These are phyloP conservation scores for Malus hybrid DNA, from an alignment of 331 rosid genomes.

Conservation along the genomic window DNA sequence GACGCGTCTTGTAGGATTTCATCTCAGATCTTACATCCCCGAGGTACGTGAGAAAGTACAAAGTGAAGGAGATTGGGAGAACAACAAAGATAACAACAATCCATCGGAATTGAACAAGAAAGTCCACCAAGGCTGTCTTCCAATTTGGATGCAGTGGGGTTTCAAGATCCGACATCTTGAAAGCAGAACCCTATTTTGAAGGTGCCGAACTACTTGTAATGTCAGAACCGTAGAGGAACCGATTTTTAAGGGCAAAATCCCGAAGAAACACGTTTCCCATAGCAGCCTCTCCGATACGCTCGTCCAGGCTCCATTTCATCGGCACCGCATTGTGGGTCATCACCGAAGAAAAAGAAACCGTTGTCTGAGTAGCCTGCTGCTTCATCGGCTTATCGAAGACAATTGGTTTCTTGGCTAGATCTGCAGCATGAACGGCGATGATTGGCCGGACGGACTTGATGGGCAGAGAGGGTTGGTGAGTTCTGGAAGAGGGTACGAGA, in stretches of 20 bases:
- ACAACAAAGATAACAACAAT: slow-evolving; percentile 85
- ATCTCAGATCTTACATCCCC: slow-evolving; percentile 83
- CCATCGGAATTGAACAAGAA: slow-evolving; percentile 82
- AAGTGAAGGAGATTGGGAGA: slow-evolving; percentile 80
- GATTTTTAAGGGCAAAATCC: background rate
- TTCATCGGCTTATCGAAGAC: too few species aligned
- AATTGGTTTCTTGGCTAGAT: too few species aligned
- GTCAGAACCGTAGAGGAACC: background rate
- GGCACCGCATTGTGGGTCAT: too few species aligned
- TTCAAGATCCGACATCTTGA: slow-evolving; percentile 76
- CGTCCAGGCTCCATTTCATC: too few species aligned
- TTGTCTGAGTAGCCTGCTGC: too few species aligned
- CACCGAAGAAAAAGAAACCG: too few species aligned
- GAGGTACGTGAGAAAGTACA: slow-evolving; percentile 81
- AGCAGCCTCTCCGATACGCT: too few species aligned
- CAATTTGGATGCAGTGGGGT: slow-evolving; percentile 87
- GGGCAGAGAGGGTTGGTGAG: too few species aligned
- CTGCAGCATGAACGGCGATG: too few species aligned
- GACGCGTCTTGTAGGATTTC: slow-evolving; percentile 82
- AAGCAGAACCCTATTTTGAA: background rate
- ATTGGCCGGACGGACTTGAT: too few species aligned
- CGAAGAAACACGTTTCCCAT: too few species aligned
- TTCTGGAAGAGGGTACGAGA: too few species aligned
- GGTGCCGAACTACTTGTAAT: background rate
- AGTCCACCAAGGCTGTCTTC: slow-evolving; percentile 85